A percentile compares a stretch with the other conserved stretches of the same genome.
These are phyloP conservation scores for Picochlorum sp. DNA, from an alignment of 139 green algal species.

Conservation along the genomic window DNA sequence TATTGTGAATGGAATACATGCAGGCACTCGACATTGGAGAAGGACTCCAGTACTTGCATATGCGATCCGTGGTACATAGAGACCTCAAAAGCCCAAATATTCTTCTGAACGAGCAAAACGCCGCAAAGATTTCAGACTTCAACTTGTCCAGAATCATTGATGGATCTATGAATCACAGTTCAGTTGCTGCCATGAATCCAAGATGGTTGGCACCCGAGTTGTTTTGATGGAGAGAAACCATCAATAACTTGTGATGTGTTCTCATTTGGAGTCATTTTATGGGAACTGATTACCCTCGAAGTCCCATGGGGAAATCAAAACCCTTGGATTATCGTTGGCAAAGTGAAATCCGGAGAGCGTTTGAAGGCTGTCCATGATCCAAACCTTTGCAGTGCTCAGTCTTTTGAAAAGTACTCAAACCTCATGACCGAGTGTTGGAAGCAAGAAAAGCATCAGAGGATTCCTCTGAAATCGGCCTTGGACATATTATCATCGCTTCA, in stretches of 20 bases:
- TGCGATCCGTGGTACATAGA: constrained; percentile 74
- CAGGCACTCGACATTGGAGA: constrained; percentile 41
- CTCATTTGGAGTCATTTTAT: constrained; percentile 43
- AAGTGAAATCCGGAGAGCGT: not conserved
- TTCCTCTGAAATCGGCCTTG: too few species aligned
- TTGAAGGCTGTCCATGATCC: too few species aligned
- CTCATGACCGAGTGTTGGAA: too few species aligned
- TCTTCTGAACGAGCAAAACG: constrained; percentile 64
- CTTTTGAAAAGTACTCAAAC: too few species aligned
- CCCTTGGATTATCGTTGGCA: not conserved
- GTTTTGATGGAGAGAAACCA: constrained; percentile 12
- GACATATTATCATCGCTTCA: too few species aligned
- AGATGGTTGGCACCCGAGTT: constrained; percentile 42
- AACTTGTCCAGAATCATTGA: constrained; percentile 29
- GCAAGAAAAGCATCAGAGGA: too few species aligned
- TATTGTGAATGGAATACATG: too few species aligned
- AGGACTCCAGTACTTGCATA: constrained; percentile 77
- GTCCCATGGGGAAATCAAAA: constrained; percentile 44
- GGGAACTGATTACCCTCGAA: constrained; percentile 66
- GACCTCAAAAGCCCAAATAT: constrained; percentile 92
- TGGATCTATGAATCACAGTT: constrained; percentile 1
- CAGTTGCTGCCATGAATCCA: constrained; percentile 26
- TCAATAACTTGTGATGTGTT: constrained; percentile 37
- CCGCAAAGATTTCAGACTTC: constrained; percentile 87
- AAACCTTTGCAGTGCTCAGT: too few species aligned